phyloP scores from a whole-genome alignment of 495 filamentous ascomycete species.

The Trichocladium uniseriatum region DNA sequence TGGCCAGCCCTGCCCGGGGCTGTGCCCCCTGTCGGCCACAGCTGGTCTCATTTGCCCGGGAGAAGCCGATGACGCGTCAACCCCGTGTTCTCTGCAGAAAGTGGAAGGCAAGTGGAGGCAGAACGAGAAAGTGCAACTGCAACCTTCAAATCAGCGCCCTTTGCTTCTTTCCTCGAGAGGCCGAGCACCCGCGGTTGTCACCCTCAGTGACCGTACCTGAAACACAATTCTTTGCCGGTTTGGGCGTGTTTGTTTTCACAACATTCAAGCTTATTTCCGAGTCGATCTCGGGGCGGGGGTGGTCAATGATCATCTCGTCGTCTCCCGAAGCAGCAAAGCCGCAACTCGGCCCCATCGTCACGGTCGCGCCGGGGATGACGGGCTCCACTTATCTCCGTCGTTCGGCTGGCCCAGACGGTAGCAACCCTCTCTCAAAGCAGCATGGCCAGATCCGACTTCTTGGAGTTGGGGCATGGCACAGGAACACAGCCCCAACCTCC shows the following conservation, averaged over 20 bases:
- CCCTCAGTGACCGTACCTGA: too few species aligned
- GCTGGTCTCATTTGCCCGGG: slow-evolving; percentile 1
- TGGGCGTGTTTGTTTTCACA: too few species aligned
- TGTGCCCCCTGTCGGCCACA: slow-evolving; percentile 3
- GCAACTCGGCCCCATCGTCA: too few species aligned
- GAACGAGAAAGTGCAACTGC: neutral
- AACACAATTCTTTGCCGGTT: too few species aligned
- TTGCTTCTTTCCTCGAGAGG: neutral
- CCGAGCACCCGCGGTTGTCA: too few species aligned
- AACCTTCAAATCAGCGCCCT: neutral
- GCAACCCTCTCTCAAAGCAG: neutral
- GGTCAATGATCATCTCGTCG: too few species aligned
- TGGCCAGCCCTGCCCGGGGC: slow-evolving; percentile 4
- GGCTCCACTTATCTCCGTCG: neutral
- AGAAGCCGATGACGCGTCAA: slow-evolving; percentile 14
- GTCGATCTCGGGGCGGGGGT: too few species aligned
- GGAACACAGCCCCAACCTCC: slow-evolving; percentile 7
- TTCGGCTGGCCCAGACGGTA: neutral
- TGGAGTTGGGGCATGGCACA: neutral
- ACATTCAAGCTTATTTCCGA: too few species aligned
- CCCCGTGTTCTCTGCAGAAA: neutral
- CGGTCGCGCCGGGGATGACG: neutral
- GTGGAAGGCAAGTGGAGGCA: neutral
- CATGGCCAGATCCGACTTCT: neutral
- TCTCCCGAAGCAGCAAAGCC: too few species aligned